Evolutionary conservation across 2,329 filamentous ascomycete species (phyloP).

Genomic region (Seiridium cupressi): DNA sequence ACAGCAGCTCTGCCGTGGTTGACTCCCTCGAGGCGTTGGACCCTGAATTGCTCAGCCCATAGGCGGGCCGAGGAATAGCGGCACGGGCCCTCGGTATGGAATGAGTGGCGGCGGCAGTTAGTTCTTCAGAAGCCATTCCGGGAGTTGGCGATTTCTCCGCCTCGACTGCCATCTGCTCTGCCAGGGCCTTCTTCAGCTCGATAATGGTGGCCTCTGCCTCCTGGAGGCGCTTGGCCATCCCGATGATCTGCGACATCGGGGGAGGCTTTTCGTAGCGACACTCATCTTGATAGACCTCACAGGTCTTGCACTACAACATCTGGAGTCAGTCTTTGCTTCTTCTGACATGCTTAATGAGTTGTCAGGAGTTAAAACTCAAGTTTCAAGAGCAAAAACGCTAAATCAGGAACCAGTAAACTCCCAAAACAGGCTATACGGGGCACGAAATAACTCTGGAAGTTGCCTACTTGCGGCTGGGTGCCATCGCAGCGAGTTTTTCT

Average conservation of each 20-base stretch:
- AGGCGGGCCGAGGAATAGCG: not conserved
- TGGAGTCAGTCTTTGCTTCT: too few species aligned
- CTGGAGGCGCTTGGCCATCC: slow-evolving; percentile 25
- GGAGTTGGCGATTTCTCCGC: not conserved
- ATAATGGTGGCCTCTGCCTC: slow-evolving; percentile 20
- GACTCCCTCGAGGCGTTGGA: slow-evolving; percentile 6
- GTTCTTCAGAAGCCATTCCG: not conserved
- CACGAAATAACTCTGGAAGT: too few species aligned
- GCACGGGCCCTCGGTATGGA: not conserved
- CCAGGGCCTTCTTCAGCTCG: slow-evolving; percentile 14
- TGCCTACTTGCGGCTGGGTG: slow-evolving; percentile 15
- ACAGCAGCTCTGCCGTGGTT: slow-evolving; percentile 13
- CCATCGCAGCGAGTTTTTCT: slow-evolving; percentile 25
- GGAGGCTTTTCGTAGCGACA: slow-evolving; percentile 30
- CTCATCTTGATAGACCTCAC: slow-evolving; percentile 26
- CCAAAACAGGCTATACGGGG: too few species aligned
- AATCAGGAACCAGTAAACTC: too few species aligned
- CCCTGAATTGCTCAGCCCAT: not conserved
- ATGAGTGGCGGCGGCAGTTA: not conserved
- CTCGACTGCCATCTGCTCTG: not conserved
- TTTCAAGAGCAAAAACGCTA: too few species aligned
- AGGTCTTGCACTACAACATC: slow-evolving; percentile 22
- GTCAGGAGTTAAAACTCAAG: too few species aligned
- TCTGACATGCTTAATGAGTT: too few species aligned
- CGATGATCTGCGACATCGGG: slow-evolving; percentile 28